Evolutionary conservation across 1,139 yeast genomes (phyloP), one percentile per base, ranked within the genome.

Genomic region (Petasospora fabianii): DNA sequence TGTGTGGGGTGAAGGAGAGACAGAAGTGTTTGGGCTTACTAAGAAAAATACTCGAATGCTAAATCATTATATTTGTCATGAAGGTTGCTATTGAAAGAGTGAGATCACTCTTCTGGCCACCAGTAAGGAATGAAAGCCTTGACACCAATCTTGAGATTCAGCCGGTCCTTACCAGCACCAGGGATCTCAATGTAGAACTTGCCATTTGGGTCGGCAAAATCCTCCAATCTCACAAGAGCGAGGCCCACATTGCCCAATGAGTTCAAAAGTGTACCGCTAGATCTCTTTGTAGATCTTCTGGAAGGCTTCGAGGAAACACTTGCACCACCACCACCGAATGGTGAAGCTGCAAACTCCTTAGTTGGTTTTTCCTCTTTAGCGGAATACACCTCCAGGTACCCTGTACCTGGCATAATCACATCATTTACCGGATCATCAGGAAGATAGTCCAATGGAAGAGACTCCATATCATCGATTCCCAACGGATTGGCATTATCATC

Each of bases 241-340:
- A 87, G 69, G 0, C 96, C 96, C 24, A 76, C 58, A 44, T 80
- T 76, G 8, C 80, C 85, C 20, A 72, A 59, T 1, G 72, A 60
- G 2, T 80, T 61, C 12, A 86, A 57, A 8, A 88, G 55, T 13
- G 76, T 72, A 0, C 96, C 96, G 3, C 74, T 67, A 6, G 77
- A 67, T 20, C 65, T 58, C 46, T 64, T 62, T 30, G 56, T 50
- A 15, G 56, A 47, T n/a, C 53, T 32, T 55, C 58, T 35, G 19
- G 65, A 11, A 6, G 37, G 6, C 13, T 30, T 61, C 9, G 36
- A 3, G 9, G 32, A n/a, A 4, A 33, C 14, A 18, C 28, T 3
- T 3, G 28, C 9, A 4, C 52, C 44, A n/a, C 62, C 55, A 14
- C 47, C 41, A 3, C 65, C 67, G 47, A 67, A 66, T 1, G 77